Conservation (phyloP, 1,284 basidiomycete species). For the Coniferiporia weirii region DNA sequence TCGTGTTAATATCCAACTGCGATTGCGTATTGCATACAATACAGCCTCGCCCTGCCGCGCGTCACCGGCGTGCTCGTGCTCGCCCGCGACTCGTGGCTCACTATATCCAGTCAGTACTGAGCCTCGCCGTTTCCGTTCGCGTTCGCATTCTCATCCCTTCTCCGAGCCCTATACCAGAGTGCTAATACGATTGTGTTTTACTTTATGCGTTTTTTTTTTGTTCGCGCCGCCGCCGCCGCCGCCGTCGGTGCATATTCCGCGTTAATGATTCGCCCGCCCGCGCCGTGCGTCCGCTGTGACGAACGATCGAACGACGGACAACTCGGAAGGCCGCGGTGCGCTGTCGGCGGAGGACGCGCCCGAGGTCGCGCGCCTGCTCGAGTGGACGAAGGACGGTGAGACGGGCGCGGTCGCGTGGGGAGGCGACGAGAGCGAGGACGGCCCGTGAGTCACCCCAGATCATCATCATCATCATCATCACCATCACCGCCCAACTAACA, state of each 20-base stretch:
- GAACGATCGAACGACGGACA: too few species aligned
- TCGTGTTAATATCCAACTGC: too few species aligned
- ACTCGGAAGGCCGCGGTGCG: conserved; percentile 16
- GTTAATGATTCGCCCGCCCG: neutral
- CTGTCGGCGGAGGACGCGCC: conserved; percentile 8
- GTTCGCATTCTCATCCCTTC: too few species aligned
- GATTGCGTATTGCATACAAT: neutral
- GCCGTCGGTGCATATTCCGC: neutral
- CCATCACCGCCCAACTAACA: too few species aligned
- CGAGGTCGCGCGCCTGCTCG: conserved; percentile 3
- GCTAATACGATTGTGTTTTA: too few species aligned
- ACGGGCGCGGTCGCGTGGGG: conserved; percentile 16
- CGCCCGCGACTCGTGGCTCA: conserved; percentile 10
- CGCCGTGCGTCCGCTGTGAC: neutral
- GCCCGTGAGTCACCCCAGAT: too few species aligned
- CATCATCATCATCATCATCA: too few species aligned
- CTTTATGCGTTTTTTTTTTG: neutral
- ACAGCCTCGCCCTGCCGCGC: conserved; percentile 6
- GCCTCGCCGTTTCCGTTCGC: neutral
- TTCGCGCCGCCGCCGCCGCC: too few species aligned
- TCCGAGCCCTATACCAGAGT: too few species aligned
- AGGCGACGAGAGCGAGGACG: conserved; percentile 8
- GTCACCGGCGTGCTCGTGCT: conserved; percentile 16
- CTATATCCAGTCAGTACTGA: conserved; percentile 17
- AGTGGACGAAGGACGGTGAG: conserved; percentile 9